Evolutionary conservation across 495 filamentous ascomycete species (phyloP), one percentile per base, ranked within the genome.

Genomic region (Penicillium atrosanguineum): DNA sequence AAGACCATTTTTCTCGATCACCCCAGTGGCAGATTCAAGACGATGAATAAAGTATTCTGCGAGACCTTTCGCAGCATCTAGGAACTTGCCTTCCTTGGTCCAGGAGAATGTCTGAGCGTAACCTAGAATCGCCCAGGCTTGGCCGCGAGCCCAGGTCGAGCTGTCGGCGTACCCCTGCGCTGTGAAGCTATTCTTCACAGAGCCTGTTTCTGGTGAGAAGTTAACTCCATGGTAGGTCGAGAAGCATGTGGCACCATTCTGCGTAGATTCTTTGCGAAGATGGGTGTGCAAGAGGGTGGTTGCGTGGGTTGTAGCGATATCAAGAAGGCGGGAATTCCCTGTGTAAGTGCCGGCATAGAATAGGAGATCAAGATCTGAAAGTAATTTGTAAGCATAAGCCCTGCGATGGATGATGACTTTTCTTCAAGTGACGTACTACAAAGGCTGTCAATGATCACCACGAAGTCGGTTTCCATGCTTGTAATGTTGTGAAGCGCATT

Each of bases 121-220:
- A 0, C 77, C 77, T 5, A 72, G 57, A n/a, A 78, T 69, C 26
- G 56, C 72, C 77, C 77, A 79, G 0, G 73, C 70, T 55, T 79
- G 75, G 0, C 77, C 75, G 25, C 77, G 57, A 0, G 70, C 50
- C 77, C 77, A 79, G 7, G 67, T 71, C 1, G 72, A 77, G 20
- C 52, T 44, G 39, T 74, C 66, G 1, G 48, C 34, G 48, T 73
- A 75, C 2, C 77, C 77, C 50, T 79, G 77, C 12, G 62, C 55
- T 4, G 75, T 79, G 20, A 65, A 45, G 9, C 68, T 64, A 1
- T 43, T 7, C 16, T 72, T 72, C 1, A 78, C 50, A 0, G 16
- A 14, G 11, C 48, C 39, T 46, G 16, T 61, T 68, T 1, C 26
- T 14, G 72, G 69, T 31, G 68, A 61, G 47, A 79, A 65, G 46